Percentiles rank a stretch among this genome's conserved stretches.
Conservation (phyloP, 2,329 filamentous ascomycete species). For the Bipolaris oryzae region DNA sequence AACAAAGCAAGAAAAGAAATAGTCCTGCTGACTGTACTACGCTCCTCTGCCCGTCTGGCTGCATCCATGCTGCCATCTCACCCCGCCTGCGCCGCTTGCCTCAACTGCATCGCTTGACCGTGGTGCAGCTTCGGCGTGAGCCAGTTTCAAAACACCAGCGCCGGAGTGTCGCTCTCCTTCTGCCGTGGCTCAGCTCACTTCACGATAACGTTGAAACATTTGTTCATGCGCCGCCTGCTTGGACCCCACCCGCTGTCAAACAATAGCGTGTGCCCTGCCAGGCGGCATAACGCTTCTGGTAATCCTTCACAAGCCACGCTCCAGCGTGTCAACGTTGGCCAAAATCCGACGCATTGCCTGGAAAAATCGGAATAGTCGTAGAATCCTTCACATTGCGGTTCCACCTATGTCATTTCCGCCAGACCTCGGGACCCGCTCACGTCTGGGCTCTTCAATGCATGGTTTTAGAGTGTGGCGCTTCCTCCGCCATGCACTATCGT, state of each 20-base stretch:
- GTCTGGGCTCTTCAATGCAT: background rate
- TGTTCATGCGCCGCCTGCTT: slow-evolving; percentile 4
- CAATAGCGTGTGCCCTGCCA: slow-evolving; percentile 7
- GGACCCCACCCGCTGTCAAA: slow-evolving; percentile 14
- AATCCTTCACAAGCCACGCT: slow-evolving; percentile 7
- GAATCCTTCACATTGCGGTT: background rate
- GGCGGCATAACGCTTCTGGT: background rate
- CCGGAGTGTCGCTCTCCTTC: slow-evolving; percentile 3
- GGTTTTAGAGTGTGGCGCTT: background rate
- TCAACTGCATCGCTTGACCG: background rate
- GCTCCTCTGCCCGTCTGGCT: background rate
- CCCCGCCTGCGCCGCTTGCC: background rate
- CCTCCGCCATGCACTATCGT: background rate
- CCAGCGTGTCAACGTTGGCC: background rate
- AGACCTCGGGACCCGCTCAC: background rate
- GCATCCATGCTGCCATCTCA: too few species aligned
- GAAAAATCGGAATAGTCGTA: background rate
- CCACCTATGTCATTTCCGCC: background rate
- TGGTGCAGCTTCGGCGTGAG: slow-evolving; percentile 8
- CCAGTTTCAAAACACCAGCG: slow-evolving; percentile 12
- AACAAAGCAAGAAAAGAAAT: background rate
- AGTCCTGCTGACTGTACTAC: background rate
- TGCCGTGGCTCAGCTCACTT: slow-evolving; percentile 7
- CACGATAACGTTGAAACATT: slow-evolving; percentile 14
- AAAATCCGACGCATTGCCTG: background rate